Evolutionary conservation across 805 yeast genomes (phyloP).

Genomic region (Candida hispaniensis): DNA sequence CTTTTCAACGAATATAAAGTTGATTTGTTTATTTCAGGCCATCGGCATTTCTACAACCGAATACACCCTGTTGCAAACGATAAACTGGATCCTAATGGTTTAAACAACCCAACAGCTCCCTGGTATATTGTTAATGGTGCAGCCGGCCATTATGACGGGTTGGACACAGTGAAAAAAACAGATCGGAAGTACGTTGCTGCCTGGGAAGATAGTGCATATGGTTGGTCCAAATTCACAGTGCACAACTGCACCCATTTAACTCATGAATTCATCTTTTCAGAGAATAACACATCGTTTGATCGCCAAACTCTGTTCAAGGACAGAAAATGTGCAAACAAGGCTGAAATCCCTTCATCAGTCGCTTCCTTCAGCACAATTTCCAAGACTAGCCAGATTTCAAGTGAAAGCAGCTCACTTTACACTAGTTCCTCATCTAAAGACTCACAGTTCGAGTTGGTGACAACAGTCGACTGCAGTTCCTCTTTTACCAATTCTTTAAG

Average conservation of each 20-base stretch:
- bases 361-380: too few relatives aligned
- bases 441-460: too few relatives aligned
- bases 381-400: too few relatives aligned
- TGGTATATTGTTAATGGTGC: constrained; percentile 28
- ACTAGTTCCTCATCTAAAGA: too few relatives aligned
- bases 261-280: constrained; percentile 26
- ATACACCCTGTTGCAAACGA: constrained; percentile 20
- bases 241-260: constrained; percentile 28
- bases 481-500: too few relatives aligned
- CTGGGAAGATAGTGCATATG: constrained; percentile 18
- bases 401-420: too few relatives aligned
- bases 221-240: constrained; percentile 26
- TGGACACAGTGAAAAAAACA: constrained; percentile 17
- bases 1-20: constrained; percentile 21
- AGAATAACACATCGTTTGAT: constrained; percentile 24
- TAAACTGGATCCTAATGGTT: constrained; percentile 24
- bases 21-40: constrained; percentile 24
- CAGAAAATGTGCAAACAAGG: constrained; percentile 7
- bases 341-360: too few relatives aligned
- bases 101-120: constrained; percentile 26
- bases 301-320: constrained; percentile 25
- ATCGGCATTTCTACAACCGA: constrained; percentile 24
- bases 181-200: constrained; percentile 16
- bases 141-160: constrained; percentile 28
- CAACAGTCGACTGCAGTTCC: too few relatives aligned